These are phyloP conservation scores for Aspergillus pseudoterreus DNA, from an alignment of 2,329 filamentous ascomycete species.

Conservation along the genomic window DNA sequence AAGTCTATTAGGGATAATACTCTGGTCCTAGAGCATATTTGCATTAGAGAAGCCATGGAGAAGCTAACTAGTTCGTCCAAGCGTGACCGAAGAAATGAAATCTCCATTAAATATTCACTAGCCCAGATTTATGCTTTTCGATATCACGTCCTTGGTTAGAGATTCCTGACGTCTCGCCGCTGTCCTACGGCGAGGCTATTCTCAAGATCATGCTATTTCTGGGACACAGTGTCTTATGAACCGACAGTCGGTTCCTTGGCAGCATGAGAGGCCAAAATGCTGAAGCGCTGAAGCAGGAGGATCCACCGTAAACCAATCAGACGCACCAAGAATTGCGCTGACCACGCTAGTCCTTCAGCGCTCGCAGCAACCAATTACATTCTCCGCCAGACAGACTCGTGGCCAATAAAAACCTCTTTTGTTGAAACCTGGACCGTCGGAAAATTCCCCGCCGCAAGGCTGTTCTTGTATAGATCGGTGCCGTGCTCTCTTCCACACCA, in stretches of 20 bases:
- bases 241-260: neutral
- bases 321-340: neutral
- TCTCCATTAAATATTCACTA: neutral
- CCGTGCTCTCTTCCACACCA: neutral
- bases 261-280: neutral
- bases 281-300: constrained; percentile 1
- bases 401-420: neutral
- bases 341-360: neutral
- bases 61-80: neutral
- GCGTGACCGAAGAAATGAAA: neutral
- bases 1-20: constrained; percentile 2
- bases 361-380: neutral
- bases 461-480: neutral
- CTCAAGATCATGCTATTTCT: constrained; percentile 1
- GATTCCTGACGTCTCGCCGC: neutral
- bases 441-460: neutral
- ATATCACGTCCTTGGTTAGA: neutral
- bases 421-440: constrained; percentile 1
- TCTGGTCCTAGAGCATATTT: neutral
- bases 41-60: neutral
- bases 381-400: neutral
- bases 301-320: constrained; percentile 1
- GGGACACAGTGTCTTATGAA: constrained; percentile 1
- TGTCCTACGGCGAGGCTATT: neutral
- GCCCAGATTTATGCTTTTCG: neutral